Evolutionary conservation across 495 filamentous ascomycete species (phyloP).

Genomic region (Penicillium mononematosum): DNA sequence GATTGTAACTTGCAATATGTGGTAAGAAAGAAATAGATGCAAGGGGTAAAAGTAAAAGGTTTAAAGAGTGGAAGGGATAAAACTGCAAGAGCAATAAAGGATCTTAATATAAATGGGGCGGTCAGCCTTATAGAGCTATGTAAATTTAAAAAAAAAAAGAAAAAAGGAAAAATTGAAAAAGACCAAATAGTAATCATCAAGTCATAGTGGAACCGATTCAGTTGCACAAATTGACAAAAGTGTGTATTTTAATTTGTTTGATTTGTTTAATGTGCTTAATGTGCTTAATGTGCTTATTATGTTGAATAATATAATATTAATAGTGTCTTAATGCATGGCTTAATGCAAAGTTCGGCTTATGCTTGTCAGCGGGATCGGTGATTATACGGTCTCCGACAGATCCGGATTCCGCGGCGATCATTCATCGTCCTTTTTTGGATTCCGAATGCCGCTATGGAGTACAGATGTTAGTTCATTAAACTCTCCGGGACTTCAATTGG

Average conservation of each 20-base stretch:
- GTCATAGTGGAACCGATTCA: background rate
- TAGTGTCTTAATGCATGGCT: background rate
- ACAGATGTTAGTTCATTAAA: background rate
- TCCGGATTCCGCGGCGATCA: slow-evolving; percentile 19
- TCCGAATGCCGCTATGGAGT: background rate
- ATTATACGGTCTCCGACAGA: slow-evolving; percentile 20
- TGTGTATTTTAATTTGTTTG: no score
- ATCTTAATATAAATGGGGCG: slow-evolving; percentile 3
- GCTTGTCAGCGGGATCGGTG: slow-evolving; percentile 15
- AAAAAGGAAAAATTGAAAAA: slow-evolving; percentile 7
- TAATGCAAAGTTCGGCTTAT: background rate
- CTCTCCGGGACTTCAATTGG: background rate
- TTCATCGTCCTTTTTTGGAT: no score
- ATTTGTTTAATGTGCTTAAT: background rate
- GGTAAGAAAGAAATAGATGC: slow-evolving; percentile 2
- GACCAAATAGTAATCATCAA: background rate
- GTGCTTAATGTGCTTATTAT: no score
- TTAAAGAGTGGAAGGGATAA: slow-evolving; percentile 6
- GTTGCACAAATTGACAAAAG: no score
- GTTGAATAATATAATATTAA: background rate
- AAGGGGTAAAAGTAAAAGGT: slow-evolving; percentile 11
- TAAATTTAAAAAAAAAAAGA: background rate
- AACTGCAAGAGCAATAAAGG: slow-evolving; percentile 3
- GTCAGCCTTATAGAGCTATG: slow-evolving; percentile 19
- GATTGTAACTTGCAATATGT: background rate